A percentile compares a stretch with the other conserved stretches of the same genome.
Conservation (phyloP, 768 basidiomycete genomes). For the Strobilomyces confusus region DNA sequence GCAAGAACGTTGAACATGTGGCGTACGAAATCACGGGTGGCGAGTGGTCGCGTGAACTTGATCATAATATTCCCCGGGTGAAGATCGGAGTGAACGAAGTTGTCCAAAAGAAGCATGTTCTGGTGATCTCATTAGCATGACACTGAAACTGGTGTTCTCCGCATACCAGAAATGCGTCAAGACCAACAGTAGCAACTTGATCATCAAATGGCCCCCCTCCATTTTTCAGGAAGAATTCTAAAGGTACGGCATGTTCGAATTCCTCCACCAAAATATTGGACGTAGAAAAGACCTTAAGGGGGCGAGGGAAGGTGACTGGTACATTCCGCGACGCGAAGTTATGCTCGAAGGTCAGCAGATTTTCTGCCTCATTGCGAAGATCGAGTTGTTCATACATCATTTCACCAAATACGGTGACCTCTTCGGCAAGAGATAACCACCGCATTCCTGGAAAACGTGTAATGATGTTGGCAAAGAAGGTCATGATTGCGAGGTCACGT, state of each 20-base stretch:
- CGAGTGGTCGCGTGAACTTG: conserved; percentile 87
- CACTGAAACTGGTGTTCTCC: neutral
- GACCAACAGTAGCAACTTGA: conserved; percentile 83
- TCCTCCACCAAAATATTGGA: conserved; percentile 87
- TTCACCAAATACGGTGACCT: conserved; percentile 87
- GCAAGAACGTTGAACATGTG: conserved; percentile 57
- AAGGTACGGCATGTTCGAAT: conserved; percentile 85
- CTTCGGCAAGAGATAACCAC: conserved; percentile 94
- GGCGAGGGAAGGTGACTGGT: conserved; percentile 86
- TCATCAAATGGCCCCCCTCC: conserved; percentile 92
- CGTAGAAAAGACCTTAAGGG: conserved; percentile 77
- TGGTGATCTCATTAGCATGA: conserved; percentile 28
- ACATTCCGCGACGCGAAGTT: conserved; percentile 81
- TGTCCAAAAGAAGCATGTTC: conserved; percentile 98
- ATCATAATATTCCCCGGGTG: conserved; percentile 97
- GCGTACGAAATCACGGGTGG: conserved; percentile 58
- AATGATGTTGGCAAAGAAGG: conserved; percentile 79
- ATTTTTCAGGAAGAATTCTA: conserved; percentile 82
- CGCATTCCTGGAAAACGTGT: conserved; percentile 87
- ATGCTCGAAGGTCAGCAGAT: conserved; percentile 77
- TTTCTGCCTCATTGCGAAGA: conserved; percentile 84
- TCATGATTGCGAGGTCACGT: conserved; percentile 93
- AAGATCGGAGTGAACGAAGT: conserved; percentile 91
- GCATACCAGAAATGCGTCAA: conserved; percentile 91
- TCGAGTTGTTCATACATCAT: conserved; percentile 98